Base-by-base conservation (phyloP, 768 basidiomycete genomes). In the Solioccasus polychromus region DNA sequence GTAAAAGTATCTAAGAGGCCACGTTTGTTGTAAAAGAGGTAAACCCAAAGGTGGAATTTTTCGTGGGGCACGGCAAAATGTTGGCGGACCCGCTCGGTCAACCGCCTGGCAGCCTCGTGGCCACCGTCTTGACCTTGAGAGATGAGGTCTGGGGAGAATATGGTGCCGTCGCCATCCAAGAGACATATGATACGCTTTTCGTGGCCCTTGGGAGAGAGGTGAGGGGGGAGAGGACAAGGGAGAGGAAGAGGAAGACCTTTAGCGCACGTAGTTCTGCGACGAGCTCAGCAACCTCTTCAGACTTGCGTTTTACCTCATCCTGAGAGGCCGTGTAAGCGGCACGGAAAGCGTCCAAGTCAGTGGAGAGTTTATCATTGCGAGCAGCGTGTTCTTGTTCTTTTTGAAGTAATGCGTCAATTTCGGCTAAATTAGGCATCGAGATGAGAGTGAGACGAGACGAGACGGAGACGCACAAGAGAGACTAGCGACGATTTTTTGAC, bases 111-210 rank as follows among this genome's bases (percentile, higher is more conserved):
- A 35, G 80, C 83, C 30, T 64, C 54, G 47, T 75, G 72, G 23
- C 84, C 84, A 23, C 84, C 84, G 18, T 69, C 65, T 48, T 75
- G 74, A 12, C 83, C 84, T 50, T 72, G 72, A 12, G 64, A 53
- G 36, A 85, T 74, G 20, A 83, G 65, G 30, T 79, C 71, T 14
- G 65, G 57, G 8, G 71, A 66, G 54, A 86, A 86, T 44, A 85
- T 84, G 7, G 76, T 66, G 2, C 71, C 71, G 53, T 86, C 84
- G 26, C 85, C 85, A 47, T 87, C 84, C 47, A 87, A 66, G 36
- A 87, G 66, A 29, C 73, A 68, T 31, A 73, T 61, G 39, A 69
- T 62, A 24, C 71, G 70, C 39, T 60, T 59, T 30, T 69, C 67
- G n/a, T 58, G 54, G 8, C 51, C 60, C 58, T 55, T 45, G 24